Conservation (phyloP, 495 filamentous ascomycete species). For the Aspergillus asperescens region DNA sequence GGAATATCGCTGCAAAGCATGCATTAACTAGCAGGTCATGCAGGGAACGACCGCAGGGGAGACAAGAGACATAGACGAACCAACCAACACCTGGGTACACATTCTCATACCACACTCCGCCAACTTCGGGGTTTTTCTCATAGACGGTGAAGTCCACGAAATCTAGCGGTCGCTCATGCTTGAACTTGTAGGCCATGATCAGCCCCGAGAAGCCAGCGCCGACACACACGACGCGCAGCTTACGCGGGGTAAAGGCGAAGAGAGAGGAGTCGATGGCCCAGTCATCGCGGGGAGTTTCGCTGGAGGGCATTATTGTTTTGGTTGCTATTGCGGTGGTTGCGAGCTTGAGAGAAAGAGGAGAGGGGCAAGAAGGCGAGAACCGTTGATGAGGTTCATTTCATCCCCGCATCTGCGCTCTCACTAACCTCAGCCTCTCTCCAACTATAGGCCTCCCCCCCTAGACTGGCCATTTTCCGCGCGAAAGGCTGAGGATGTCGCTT, state of each 20-base stretch:
- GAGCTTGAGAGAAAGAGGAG: no score
- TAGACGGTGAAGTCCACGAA: constrained; percentile 45
- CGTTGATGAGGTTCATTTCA: no score
- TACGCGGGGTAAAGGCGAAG: constrained; percentile 20
- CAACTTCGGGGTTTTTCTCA: constrained; percentile 43
- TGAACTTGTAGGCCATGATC: constrained; percentile 37
- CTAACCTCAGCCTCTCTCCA: no score
- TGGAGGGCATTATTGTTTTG: no score
- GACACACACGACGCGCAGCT: constrained; percentile 37
- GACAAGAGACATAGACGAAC: constrained; percentile 56
- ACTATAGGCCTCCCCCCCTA: no score
- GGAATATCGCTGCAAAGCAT: neutral
- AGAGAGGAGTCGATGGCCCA: neutral
- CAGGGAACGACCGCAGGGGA: neutral
- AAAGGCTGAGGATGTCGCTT: no score
- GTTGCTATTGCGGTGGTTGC: no score
- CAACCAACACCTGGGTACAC: constrained; percentile 44
- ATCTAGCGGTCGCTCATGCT: constrained; percentile 28
- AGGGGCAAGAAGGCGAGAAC: no score
- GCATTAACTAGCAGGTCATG: neutral
- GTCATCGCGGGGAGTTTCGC: no score
- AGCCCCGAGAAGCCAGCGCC: constrained; percentile 50
- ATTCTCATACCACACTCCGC: constrained; percentile 50
- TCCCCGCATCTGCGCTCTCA: no score
- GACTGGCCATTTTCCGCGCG: no score